Conservation (phyloP, 352 stramenopile genomes). For the Phytophthora megakarya region DNA sequence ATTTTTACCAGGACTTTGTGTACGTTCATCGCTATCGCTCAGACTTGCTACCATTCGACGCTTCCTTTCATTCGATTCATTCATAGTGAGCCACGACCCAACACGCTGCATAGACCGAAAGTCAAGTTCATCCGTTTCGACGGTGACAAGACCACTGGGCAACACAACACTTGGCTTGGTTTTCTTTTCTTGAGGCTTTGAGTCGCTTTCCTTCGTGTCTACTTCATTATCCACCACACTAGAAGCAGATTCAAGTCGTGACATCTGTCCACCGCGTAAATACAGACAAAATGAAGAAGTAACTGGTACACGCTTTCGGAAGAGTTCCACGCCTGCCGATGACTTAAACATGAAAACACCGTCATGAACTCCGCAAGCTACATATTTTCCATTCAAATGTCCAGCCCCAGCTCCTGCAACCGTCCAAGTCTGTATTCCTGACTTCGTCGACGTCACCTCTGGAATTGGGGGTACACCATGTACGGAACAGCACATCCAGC, state of each 20-base stretch:
- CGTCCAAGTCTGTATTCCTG: conserved; percentile 66
- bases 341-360: conserved; percentile 64
- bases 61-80: conserved; percentile 55
- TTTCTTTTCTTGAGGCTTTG: background rate
- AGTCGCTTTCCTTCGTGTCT: background rate
- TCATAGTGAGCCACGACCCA: conserved; percentile 61
- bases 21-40: background rate
- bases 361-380: conserved; percentile 63
- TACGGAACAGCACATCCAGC: conserved; percentile 62
- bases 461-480: conserved; percentile 50
- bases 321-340: conserved; percentile 66
- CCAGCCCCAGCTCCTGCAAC: conserved; percentile 54
- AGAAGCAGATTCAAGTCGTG: conserved; percentile 2
- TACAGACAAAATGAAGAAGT: conserved; percentile 50
- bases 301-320: conserved; percentile 63
- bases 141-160: conserved; percentile 38
- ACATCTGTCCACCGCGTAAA: conserved; percentile 31
- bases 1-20: background rate
- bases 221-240: conserved; percentile 6
- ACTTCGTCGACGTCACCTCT: conserved; percentile 37
- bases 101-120: conserved; percentile 73
- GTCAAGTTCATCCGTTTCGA: conserved; percentile 49
- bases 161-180: conserved; percentile 17
- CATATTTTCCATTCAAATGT: conserved; percentile 70
- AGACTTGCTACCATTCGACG: conserved; percentile 33